A percentile compares a stretch with the other conserved stretches of the same genome.
These are phyloP conservation scores for Diaporthe humulicola DNA, from an alignment of 2,329 filamentous ascomycete species.

Conservation along the genomic window DNA sequence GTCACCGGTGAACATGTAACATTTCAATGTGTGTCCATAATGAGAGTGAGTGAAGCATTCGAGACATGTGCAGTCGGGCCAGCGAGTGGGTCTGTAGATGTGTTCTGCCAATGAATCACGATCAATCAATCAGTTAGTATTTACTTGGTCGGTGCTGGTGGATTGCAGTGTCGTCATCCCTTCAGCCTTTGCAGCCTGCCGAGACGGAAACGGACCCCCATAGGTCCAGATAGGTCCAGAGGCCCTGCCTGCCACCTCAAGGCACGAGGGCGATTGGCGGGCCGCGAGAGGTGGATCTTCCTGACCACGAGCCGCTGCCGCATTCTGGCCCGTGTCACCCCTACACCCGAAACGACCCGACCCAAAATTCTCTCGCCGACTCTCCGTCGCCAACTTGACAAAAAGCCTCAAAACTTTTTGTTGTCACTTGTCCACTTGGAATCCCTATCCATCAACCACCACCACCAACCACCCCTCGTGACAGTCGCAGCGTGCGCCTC, in stretches of 20 bases:
- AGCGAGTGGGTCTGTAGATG: background rate
- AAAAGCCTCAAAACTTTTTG: conserved; percentile 35
- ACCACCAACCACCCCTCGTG: background rate
- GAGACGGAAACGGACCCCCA: background rate
- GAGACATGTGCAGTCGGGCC: background rate
- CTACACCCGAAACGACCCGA: conserved; percentile 34
- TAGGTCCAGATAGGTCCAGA: background rate
- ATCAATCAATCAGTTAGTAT: background rate
- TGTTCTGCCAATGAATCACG: background rate
- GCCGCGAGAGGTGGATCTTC: conserved; percentile 15
- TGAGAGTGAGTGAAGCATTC: background rate
- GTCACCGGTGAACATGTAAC: too few species aligned
- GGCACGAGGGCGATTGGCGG: conserved; percentile 29
- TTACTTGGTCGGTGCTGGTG: background rate
- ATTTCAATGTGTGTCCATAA: background rate
- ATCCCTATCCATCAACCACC: conserved; percentile 21
- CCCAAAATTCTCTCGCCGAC: conserved; percentile 29
- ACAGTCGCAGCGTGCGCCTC: conserved; percentile 24
- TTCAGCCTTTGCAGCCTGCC: conserved; percentile 25
- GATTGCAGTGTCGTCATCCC: conserved; percentile 32
- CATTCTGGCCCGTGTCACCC: conserved; percentile 10
- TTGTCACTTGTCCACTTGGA: conserved; percentile 18
- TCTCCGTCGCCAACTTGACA: conserved; percentile 4
- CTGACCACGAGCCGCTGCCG: background rate
- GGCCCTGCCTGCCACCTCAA: background rate